Evolutionary conservation across 2,329 filamentous ascomycete species (phyloP).

Genomic region (Aspergillus felis): DNA sequence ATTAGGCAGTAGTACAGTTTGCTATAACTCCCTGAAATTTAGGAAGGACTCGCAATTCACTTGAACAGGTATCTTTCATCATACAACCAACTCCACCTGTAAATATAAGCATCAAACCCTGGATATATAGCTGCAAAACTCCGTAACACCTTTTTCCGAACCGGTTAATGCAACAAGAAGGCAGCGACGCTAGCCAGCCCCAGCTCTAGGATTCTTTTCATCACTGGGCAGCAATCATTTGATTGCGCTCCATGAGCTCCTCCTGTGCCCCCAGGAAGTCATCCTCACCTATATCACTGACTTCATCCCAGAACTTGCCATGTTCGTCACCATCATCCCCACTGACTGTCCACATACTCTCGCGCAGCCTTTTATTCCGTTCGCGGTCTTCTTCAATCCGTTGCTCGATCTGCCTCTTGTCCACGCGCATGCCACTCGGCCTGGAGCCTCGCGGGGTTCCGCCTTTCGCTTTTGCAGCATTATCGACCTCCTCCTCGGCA

Average conservation of each 20-base stretch:
- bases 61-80: not conserved
- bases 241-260: slow-evolving; percentile 58
- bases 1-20: not conserved
- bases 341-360: slow-evolving; percentile 88
- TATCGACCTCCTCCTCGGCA: slow-evolving; percentile 27
- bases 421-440: slow-evolving; percentile 52
- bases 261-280: slow-evolving; percentile 74
- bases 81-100: not conserved
- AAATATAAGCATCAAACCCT: not conserved
- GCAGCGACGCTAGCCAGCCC: not conserved
- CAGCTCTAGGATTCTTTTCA: too few relatives aligned
- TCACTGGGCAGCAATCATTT: slow-evolving; percentile 35
- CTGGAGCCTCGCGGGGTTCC: slow-evolving; percentile 26
- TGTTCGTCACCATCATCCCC: slow-evolving; percentile 66
- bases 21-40: not conserved
- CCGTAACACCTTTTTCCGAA: not conserved
- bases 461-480: slow-evolving; percentile 20
- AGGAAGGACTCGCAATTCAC: not conserved
- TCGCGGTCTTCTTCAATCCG: slow-evolving; percentile 96
- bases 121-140: not conserved
- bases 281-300: slow-evolving; percentile 81
- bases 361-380: slow-evolving; percentile 83
- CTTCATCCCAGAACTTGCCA: slow-evolving; percentile 79
- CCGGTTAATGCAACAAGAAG: not conserved
- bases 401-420: slow-evolving; percentile 90